phyloP scores from a whole-genome alignment of 805 yeast genomes.

The Wickerhamomyces sydowiorum region DNA sequence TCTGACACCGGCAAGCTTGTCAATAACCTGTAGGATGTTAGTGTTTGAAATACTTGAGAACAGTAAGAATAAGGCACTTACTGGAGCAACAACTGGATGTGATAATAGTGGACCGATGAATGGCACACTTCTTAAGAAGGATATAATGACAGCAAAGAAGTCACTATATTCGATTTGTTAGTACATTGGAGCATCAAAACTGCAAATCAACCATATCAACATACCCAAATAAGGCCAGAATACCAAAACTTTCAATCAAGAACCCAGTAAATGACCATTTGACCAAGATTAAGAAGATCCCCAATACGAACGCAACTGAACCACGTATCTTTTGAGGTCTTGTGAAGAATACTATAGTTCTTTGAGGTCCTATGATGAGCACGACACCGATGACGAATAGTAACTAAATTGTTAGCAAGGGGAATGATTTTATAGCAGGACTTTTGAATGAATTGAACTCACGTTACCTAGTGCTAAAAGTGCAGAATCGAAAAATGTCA shows the following conservation, averaged over 20 bases:
- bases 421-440: background rate
- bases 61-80: conserved; percentile 4
- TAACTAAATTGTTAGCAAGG: conserved; percentile 7
- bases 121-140: conserved; percentile 84
- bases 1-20: conserved; percentile 59
- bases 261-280: conserved; percentile 84
- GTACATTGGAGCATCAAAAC: background rate
- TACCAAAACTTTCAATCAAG: conserved; percentile 80
- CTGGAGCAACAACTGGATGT: conserved; percentile 79
- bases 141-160: conserved; percentile 83
- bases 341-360: conserved; percentile 77
- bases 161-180: conserved; percentile 44
- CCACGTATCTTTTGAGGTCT: conserved; percentile 87
- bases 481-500: conserved; percentile 85
- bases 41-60: background rate
- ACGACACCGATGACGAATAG: conserved; percentile 58
- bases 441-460: conserved; percentile 40
- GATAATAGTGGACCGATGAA: conserved; percentile 79
- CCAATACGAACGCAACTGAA: conserved; percentile 68
- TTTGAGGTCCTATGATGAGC: conserved; percentile 81
- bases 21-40: conserved; percentile 30
- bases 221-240: conserved; percentile 69
- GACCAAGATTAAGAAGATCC: conserved; percentile 68
- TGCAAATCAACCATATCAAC: no score
- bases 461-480: conserved; percentile 85